phyloP scores from a whole-genome alignment of 2,329 filamentous ascomycete genomes.

The Aspergillus quadricinctus region DNA sequence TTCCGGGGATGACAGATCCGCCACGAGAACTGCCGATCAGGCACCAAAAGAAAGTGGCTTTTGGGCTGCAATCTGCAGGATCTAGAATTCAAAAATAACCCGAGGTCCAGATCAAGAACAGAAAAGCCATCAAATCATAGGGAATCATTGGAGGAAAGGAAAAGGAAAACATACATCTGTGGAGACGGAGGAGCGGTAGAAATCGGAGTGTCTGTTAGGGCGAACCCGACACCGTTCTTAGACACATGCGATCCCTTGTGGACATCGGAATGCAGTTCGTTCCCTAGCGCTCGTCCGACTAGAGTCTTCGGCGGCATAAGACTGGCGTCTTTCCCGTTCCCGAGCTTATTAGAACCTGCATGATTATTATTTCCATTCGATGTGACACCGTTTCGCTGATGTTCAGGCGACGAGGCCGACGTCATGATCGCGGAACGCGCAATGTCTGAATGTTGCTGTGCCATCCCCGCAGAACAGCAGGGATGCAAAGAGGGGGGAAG shows the following conservation, averaged over 20 bases:
- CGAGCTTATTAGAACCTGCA: constrained; percentile 6
- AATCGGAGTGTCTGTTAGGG: constrained; percentile 59
- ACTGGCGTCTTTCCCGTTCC: constrained; percentile 27
- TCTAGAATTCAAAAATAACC: constrained; percentile 8
- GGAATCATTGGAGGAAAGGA: constrained; percentile 10
- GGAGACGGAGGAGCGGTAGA: constrained; percentile 61
- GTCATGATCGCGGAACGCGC: constrained; percentile 51
- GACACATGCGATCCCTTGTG: constrained; percentile 31
- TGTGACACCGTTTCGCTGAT: constrained; percentile 17
- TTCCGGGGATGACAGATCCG: constrained; percentile 4
- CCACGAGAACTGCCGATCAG: constrained; percentile 3
- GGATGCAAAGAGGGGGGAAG: constrained; percentile 12
- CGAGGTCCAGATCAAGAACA: constrained; percentile 1
- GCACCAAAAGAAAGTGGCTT: background rate
- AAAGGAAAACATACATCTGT: constrained; percentile 49
- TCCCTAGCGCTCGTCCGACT: constrained; percentile 41
- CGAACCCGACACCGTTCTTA: constrained; percentile 48
- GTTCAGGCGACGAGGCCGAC: constrained; percentile 22
- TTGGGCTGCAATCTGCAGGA: constrained; percentile 1
- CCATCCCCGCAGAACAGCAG: constrained; percentile 28
- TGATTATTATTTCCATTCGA: constrained; percentile 14
- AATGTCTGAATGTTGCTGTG: constrained; percentile 45
- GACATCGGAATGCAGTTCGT: constrained; percentile 37
- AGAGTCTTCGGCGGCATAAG: constrained; percentile 37
- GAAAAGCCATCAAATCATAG: constrained; percentile 14